Evolutionary conservation across 345 rosid species (phyloP).

Genomic region (Dimocarpus longan): DNA sequence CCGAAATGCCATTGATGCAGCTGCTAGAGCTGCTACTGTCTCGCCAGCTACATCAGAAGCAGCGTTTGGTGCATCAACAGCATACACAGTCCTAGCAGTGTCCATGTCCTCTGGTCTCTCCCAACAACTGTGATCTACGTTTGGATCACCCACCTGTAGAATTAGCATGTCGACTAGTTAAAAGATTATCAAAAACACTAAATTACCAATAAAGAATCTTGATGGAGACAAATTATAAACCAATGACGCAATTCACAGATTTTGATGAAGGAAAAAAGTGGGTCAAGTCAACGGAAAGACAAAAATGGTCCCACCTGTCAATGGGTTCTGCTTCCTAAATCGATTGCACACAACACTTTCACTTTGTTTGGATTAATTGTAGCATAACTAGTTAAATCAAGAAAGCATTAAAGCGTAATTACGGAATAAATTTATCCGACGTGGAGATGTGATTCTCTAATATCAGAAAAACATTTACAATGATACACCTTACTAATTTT

Average conservation of each 20-base stretch:
- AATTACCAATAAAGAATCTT: background rate
- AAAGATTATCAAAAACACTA: background rate
- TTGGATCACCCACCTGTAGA: slow-evolving; percentile 88
- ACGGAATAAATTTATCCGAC: too few species aligned
- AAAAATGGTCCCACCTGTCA: too few species aligned
- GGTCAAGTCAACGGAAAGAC: background rate
- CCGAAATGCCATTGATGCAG: slow-evolving; percentile 81
- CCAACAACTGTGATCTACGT: slow-evolving; percentile 84
- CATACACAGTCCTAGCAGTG: slow-evolving; percentile 75
- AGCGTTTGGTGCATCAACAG: slow-evolving; percentile 76
- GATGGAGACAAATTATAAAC: slow-evolving; percentile 5
- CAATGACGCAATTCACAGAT: background rate
- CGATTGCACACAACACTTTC: background rate
- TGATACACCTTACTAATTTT: too few species aligned
- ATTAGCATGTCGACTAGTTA: background rate
- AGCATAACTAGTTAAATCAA: too few species aligned
- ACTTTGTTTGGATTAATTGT: too few species aligned
- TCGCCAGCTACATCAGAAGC: slow-evolving; percentile 95
- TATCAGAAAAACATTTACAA: too few species aligned
- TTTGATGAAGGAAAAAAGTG: background rate
- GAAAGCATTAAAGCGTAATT: too few species aligned
- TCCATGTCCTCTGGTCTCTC: slow-evolving; percentile 99
- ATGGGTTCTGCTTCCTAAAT: background rate
- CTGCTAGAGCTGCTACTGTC: slow-evolving; percentile 85
- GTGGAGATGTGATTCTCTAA: too few species aligned